Base-by-base conservation (phyloP, 371 early-diverging fungal genomes). In the Modicella reniformis region DNA sequence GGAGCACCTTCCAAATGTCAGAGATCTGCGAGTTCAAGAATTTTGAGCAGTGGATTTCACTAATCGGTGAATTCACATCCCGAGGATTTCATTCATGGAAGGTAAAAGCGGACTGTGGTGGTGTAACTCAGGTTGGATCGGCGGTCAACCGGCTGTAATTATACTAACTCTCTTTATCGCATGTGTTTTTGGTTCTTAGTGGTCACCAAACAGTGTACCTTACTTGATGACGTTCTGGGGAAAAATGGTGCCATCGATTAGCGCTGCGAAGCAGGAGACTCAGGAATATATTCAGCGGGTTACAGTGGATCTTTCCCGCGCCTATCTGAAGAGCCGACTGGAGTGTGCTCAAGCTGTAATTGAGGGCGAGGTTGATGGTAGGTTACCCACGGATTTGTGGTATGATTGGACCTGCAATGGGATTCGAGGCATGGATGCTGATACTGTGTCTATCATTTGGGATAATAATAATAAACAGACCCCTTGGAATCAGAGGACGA, bases 171-270 rank as follows among this genome's bases (percentile, higher is more conserved):
- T 19, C 48, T 7, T 13, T 26, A 34, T 23, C 9, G 25, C 44
- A 40, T 40, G 12, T 28, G 17, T 25, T 33, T 17, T 30, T 19
- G n/a, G 17, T 19, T 9, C 37, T 52, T 74, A 91, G 92, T 92
- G 92, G 88, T 87, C 91, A 50, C 88, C 92, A 44, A 92, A 94
- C 76, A 93, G 92, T 59, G 83, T 93, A 1, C 81, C 85, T 28
- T 94, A 94, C 70, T 76, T 96, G n/a, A 77, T 95, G 62, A 88
- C 90, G 0, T 95, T 95, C 72, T 96, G 96, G 96, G 85, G 91
- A 51, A 88, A 92, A 67, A 88, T 92, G 48, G 87, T 91, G 8
- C 86, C 92, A 33, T 87, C 90, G 40, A 84, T 88, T 56, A 80
- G 85, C 37, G 86, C 87, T 60, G 85, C 87, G 57, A 85, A 84